phyloP scores from a whole-genome alignment of 306 rosid species.

The Medicago truncatula region MtrunA17r5.0-ANR NC_053043.1:47512001-47512500 shows the following conservation, averaged over 20 bases:
- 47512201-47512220: slow-evolving; percentile 60
- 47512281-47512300: slow-evolving; percentile 42
- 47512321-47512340: slow-evolving; percentile 64
- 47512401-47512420: slow-evolving; percentile 60
- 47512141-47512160: slow-evolving; percentile 63
- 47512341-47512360: slow-evolving; percentile 62
- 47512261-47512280: slow-evolving; percentile 44
- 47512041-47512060: slow-evolving; percentile 25
- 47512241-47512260: slow-evolving; percentile 51
- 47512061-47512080: slow-evolving; percentile 36
- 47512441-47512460: slow-evolving; percentile 46
- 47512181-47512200: slow-evolving; percentile 51
- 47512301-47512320: slow-evolving; percentile 70
- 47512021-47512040: slow-evolving; percentile 12
- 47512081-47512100: slow-evolving; percentile 23
- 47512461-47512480: slow-evolving; percentile 77
- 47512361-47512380: slow-evolving; percentile 65
- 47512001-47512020: slow-evolving; percentile 44
- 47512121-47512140: slow-evolving; percentile 63
- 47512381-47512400: slow-evolving; percentile 53
- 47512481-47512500: slow-evolving; percentile 80
- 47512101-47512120: slow-evolving; percentile 37
- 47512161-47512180: slow-evolving; percentile 62
- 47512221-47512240: slow-evolving; percentile 55
- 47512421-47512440: slow-evolving; percentile 64